Evolutionary conservation across 2,329 filamentous ascomycete species (phyloP), one percentile per base, ranked within the genome.

Genomic region (Leptographium procerum): DNA sequence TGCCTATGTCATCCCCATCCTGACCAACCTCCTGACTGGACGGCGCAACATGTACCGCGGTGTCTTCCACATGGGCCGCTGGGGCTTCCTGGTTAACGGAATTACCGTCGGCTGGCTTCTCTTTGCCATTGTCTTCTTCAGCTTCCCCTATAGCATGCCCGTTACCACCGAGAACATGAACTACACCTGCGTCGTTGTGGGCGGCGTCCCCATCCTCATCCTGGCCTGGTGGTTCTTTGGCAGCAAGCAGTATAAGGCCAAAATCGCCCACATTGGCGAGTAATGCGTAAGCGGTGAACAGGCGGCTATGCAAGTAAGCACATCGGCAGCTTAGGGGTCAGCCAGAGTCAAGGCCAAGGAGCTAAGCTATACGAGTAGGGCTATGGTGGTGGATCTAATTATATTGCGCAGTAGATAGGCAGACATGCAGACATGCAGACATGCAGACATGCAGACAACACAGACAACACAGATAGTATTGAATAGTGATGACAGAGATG

Each of bases 171-270:
- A 70, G 24, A 64, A 67, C 1, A 79, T 79, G 77, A 79, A 78
- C 62, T 79, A 77, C 65, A 81, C 79, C 65, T 77, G 73, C 60
- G 78, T 81, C 4, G 79, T 81, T 57, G 65, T 82, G 28, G 74
- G 74, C 24, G 76, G 80, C 29, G 69, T 75, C 52, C 63, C 80
- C 24, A 62, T 69, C 0, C 59, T 81, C 10, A 78, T 77, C 0
- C 68, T 67, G 0, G 59, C 74, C 5, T 80, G 78, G 78, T 81
- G 79, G 78, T 59, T 76, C 6, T 55, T 76, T 1, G 73, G 51
- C 29, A 36, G 31, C 51, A 52, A 52, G 51, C 29, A 52, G 51
- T 52, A 52, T 31, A 33, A 34, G 31, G 19, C 29, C 29, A 52
- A 34, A n/a, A 52, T 52, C 24, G 51, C 51, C 29, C 4, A 8